These are phyloP conservation scores for Olyra latifolia DNA, from an alignment of 176 grass and related monocot genomes.

Conservation along the genomic window DNA sequence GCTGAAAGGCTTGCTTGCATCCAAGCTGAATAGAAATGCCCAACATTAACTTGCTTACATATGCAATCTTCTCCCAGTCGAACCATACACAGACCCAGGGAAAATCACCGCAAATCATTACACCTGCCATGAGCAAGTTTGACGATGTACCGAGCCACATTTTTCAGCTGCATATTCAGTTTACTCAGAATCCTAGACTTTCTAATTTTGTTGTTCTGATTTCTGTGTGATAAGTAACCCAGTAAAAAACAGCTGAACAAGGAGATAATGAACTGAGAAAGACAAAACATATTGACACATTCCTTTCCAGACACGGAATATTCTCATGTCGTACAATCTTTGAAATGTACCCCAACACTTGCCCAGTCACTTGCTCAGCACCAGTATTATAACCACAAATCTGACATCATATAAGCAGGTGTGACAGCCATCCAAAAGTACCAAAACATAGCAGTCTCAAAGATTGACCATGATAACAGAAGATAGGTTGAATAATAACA, in stretches of 20 bases:
- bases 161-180: neutral
- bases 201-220: neutral
- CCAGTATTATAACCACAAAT: neutral
- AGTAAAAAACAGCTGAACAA: neutral
- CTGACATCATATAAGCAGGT: neutral
- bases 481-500: constrained; percentile 8
- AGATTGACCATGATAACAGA: neutral
- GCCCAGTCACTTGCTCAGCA: too few relatives aligned
- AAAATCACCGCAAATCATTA: too few relatives aligned
- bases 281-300: neutral
- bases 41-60: neutral
- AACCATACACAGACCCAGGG: neutral
- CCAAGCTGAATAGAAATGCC: neutral
- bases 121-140: neutral
- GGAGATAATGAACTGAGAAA: neutral
- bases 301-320: neutral
- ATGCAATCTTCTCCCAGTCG: neutral
- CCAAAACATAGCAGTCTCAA: neutral
- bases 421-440: neutral
- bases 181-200: neutral
- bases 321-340: neutral
- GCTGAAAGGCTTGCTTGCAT: neutral
- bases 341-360: neutral
- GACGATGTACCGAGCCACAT: neutral
- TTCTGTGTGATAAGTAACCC: neutral